These are phyloP conservation scores for Ophiostoma pallidulum DNA, from an alignment of 2,329 filamentous ascomycete genomes.

Conservation along the genomic window DNA sequence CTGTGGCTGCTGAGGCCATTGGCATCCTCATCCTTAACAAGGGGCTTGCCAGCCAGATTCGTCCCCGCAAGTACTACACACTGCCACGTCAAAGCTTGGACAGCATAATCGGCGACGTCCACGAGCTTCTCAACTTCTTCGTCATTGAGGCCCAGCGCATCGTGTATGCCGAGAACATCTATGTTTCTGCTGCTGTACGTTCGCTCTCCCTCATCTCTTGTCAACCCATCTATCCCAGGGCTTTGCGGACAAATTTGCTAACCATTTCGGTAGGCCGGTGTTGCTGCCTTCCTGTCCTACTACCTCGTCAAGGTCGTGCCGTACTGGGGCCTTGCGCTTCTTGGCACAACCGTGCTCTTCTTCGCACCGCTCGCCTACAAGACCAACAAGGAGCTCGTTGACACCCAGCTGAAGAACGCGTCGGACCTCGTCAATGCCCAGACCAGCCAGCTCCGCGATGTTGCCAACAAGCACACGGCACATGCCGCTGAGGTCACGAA, in stretches of 20 bases:
- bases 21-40: constrained; percentile 53
- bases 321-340: constrained; percentile 57
- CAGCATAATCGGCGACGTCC: constrained; percentile 50
- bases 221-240: constrained; percentile 12
- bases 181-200: constrained; percentile 50
- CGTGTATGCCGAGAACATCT: constrained; percentile 57
- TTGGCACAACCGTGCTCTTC: constrained; percentile 51
- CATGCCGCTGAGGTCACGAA: constrained; percentile 55
- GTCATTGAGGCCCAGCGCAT: constrained; percentile 61
- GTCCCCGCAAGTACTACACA: constrained; percentile 59
- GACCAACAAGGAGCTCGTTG: constrained; percentile 61
- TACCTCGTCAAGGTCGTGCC: constrained; percentile 60
- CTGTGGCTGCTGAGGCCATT: constrained; percentile 49
- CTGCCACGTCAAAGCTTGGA: constrained; percentile 54
- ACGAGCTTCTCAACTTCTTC: constrained; percentile 64
- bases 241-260: constrained; percentile 1
- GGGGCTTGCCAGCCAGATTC: constrained; percentile 55
- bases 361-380: constrained; percentile 55
- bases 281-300: constrained; percentile 56
- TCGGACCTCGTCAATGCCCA: constrained; percentile 51
- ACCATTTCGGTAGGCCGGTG: constrained; percentile 37
- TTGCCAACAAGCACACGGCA: constrained; percentile 55
- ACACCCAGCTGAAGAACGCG: constrained; percentile 49
- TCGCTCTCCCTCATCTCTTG: background rate
- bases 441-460: constrained; percentile 50